Conservation (phyloP, 2,329 filamentous ascomycete species). For the Botrytis cinerea region DNA sequence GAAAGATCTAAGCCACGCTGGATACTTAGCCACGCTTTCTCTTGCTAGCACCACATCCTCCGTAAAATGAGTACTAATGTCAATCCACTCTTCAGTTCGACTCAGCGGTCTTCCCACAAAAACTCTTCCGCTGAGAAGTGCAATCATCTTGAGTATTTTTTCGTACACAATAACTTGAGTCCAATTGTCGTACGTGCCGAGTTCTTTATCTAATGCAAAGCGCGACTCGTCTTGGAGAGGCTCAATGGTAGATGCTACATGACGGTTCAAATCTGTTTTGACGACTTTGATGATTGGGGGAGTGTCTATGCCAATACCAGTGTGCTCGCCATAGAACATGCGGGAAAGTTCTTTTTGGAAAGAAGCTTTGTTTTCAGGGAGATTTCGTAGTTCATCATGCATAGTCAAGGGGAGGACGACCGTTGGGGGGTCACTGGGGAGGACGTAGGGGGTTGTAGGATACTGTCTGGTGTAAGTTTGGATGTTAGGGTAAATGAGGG, state of each 20-base stretch:
- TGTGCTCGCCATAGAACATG: background rate
- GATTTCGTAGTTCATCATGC: background rate
- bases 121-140: conserved; percentile 10
- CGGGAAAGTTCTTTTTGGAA: background rate
- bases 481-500: background rate
- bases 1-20: background rate
- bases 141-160: background rate
- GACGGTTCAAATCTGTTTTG: conserved; percentile 34
- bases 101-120: conserved; percentile 19
- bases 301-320: background rate
- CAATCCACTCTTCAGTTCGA: conserved; percentile 18
- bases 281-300: conserved; percentile 28
- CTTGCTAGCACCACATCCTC: background rate
- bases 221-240: conserved; percentile 36
- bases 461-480: conserved; percentile 1
- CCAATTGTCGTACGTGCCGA: conserved; percentile 36
- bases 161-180: background rate
- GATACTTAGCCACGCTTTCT: background rate
- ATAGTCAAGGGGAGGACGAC: background rate
- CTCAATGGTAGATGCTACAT: conserved; percentile 30
- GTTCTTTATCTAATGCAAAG: conserved; percentile 32
- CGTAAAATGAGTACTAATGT: background rate
- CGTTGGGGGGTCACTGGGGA: background rate
- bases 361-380: conserved; percentile 7
- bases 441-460: background rate